Conservation (phyloP, 1,139 yeast genomes). For the Suhomyces atakaporum region DNA sequence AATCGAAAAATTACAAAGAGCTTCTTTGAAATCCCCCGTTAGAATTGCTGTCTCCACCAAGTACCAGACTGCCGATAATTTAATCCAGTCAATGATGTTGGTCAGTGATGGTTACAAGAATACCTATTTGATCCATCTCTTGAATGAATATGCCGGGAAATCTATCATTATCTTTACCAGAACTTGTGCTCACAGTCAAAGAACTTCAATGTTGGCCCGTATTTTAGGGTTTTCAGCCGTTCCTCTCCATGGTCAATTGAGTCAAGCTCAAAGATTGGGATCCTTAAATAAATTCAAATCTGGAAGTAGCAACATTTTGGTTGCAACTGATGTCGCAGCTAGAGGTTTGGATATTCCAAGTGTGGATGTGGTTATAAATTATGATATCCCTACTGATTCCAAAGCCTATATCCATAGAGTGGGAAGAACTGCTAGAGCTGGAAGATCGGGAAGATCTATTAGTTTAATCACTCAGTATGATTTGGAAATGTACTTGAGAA, state of each 20-base stretch:
- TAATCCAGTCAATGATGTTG: conserved; percentile 86
- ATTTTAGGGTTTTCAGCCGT: conserved; percentile 85
- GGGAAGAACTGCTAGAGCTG: conserved; percentile 98
- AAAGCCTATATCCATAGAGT: conserved; percentile 97
- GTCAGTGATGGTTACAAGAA: conserved; percentile 93
- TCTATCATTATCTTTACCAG: conserved; percentile 87
- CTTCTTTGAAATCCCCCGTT: conserved; percentile 86
- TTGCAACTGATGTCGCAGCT: conserved; percentile 98
- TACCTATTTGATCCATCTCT: conserved; percentile 76
- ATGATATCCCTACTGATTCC: conserved; percentile 97
- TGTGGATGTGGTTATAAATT: conserved; percentile 90
- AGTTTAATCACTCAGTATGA: conserved; percentile 95
- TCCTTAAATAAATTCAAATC: conserved; percentile 90
- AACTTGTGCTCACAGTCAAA: conserved; percentile 93
- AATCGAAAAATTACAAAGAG: conserved; percentile 91
- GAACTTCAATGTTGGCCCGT: conserved; percentile 80
- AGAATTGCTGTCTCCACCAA: conserved; percentile 86
- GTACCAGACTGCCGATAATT: conserved; percentile 90
- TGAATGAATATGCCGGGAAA: conserved; percentile 85
- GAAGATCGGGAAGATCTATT: conserved; percentile 89
- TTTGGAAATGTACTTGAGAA: conserved; percentile 80
- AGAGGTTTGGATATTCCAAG: conserved; percentile 96
- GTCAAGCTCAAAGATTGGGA: conserved; percentile 90
- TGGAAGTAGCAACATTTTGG: conserved; percentile 77
- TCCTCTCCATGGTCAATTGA: conserved; percentile 91